Conservation (phyloP, 2,329 filamentous ascomycete species). For the Massarina eburnea region DNA sequence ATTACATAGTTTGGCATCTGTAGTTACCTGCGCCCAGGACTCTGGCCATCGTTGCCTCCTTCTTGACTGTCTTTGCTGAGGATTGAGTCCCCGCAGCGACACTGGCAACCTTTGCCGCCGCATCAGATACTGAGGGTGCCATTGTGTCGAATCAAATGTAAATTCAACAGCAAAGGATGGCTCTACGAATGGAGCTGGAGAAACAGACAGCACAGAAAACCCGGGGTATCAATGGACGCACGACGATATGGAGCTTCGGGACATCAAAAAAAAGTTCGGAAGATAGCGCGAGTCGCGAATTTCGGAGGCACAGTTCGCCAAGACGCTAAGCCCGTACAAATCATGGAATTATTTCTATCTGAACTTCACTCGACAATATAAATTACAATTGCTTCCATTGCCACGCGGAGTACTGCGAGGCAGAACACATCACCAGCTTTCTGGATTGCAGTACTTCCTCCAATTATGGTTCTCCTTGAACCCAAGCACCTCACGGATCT, state of each 20-base stretch:
- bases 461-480: slow-evolving; percentile 63
- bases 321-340: slow-evolving; percentile 6
- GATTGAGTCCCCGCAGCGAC: slow-evolving; percentile 33
- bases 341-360: slow-evolving; percentile 7
- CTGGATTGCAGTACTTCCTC: slow-evolving; percentile 52
- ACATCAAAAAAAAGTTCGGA: slow-evolving; percentile 8
- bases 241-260: neutral
- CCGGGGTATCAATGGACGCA: slow-evolving; percentile 10
- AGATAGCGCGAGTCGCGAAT: slow-evolving; percentile 1
- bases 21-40: slow-evolving; percentile 87
- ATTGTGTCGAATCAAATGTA: slow-evolving; percentile 12
- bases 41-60: slow-evolving; percentile 85
- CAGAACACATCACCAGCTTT: slow-evolving; percentile 1
- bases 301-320: slow-evolving; percentile 6
- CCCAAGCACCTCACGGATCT: slow-evolving; percentile 60
- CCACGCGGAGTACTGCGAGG: neutral
- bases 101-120: slow-evolving; percentile 30
- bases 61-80: slow-evolving; percentile 67
- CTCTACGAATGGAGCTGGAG: neutral
- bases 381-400: too few species aligned
- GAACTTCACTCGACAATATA: slow-evolving; percentile 1
- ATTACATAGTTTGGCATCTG: neutral
- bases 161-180: neutral
- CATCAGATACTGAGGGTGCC: slow-evolving; percentile 33
- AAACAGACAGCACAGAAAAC: neutral